A percentile compares a stretch with the other conserved stretches of the same genome.
These are phyloP conservation scores for Baeospora myosura DNA, from an alignment of 1,284 basidiomycete species.

Conservation along the genomic window DNA sequence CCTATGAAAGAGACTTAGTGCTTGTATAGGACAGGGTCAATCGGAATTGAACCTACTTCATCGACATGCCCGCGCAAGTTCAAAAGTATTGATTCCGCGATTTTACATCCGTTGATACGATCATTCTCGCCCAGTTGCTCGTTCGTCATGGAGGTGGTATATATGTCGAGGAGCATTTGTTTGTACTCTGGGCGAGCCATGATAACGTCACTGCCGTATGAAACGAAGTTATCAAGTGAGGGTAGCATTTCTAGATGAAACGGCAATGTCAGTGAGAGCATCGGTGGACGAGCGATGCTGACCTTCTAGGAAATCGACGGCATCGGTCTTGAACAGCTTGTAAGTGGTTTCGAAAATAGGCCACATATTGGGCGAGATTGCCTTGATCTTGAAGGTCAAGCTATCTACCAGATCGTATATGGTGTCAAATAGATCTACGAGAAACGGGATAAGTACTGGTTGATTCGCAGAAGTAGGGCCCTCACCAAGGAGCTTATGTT, in stretches of 20 bases:
- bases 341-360: constrained; percentile 80
- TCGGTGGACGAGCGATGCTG: constrained; percentile 11
- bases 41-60: constrained; percentile 52
- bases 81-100: constrained; percentile 77
- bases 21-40: constrained; percentile 1
- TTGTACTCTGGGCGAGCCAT: constrained; percentile 70
- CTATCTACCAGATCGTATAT: constrained; percentile 84
- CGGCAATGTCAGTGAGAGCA: neutral
- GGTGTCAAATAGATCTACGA: constrained; percentile 78
- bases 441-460: neutral
- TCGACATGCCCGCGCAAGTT: constrained; percentile 74
- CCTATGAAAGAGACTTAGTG: constrained; percentile 18
- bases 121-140: constrained; percentile 78
- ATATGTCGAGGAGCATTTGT: constrained; percentile 81
- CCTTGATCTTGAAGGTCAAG: constrained; percentile 76
- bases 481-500: constrained; percentile 64
- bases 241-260: constrained; percentile 75
- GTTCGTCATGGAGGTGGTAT: constrained; percentile 66
- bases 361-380: constrained; percentile 82
- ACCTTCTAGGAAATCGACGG: constrained; percentile 83
- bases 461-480: constrained; percentile 8
- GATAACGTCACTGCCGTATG: constrained; percentile 75
- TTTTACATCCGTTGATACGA: constrained; percentile 77
- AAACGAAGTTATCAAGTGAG: constrained; percentile 85
- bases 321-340: constrained; percentile 77